These are phyloP conservation scores for Haematococcus sp. DNA, from an alignment of 139 green algal genomes.

Conservation along the genomic window DNA sequence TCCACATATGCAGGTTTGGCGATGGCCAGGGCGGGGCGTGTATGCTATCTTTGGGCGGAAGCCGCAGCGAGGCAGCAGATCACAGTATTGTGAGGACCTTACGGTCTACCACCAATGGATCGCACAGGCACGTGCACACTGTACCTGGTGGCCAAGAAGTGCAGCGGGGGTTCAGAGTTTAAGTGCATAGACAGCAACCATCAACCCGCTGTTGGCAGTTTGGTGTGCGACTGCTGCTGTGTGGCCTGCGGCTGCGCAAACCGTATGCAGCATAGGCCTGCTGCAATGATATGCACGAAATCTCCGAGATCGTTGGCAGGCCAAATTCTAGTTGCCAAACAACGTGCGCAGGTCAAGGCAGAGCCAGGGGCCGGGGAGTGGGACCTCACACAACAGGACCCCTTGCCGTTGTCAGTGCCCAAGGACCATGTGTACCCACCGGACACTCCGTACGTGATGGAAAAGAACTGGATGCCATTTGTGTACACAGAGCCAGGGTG, in stretches of 20 bases:
- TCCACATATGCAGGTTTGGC: constrained; percentile 17
- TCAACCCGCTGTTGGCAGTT: no score
- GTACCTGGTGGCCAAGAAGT: no score
- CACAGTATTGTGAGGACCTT: constrained; percentile 13
- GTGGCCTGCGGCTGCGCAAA: no score
- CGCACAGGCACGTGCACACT: constrained; percentile 14
- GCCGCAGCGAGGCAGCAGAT: constrained; percentile 10
- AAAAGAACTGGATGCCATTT: constrained; percentile 53
- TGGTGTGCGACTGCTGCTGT: no score
- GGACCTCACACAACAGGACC: constrained; percentile 17
- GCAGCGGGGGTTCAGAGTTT: no score
- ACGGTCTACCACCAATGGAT: constrained; percentile 44
- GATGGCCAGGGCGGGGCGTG: constrained; percentile 32
- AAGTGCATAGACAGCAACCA: no score
- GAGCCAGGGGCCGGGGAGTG: neutral
- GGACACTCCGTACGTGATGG: constrained; percentile 15
- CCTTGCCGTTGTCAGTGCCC: constrained; percentile 10
- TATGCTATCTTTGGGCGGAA: constrained; percentile 45
- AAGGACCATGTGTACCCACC: constrained; percentile 8
- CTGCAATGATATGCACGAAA: no score
- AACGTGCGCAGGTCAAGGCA: no score
- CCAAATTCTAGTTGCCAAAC: no score
- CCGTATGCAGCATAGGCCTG: no score
- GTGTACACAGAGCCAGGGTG: constrained; percentile 14
- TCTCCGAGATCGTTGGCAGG: no score